phyloP scores from a whole-genome alignment of 73 alveolate species.

The Effrenium voratum region DNA sequence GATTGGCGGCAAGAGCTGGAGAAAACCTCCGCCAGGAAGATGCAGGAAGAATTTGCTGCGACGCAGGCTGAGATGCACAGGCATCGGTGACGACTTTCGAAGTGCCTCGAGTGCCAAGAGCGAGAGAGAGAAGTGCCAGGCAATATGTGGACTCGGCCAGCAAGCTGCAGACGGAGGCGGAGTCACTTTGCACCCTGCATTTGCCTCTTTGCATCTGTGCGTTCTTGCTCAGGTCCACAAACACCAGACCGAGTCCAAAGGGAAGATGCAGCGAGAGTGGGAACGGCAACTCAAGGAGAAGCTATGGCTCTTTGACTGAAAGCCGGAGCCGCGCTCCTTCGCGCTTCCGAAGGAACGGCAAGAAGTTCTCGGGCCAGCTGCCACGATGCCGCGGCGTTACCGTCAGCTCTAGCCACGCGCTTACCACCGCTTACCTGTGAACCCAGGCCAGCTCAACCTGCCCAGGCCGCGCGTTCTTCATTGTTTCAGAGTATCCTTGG shows the following conservation, averaged over 20 bases:
- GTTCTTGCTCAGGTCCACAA: background rate
- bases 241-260: constrained; percentile 42
- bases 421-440: no score
- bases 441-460: no score
- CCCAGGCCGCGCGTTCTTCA: no score
- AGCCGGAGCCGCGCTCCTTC: background rate
- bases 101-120: background rate
- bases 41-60: constrained; percentile 80
- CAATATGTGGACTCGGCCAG: constrained; percentile 71
- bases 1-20: background rate
- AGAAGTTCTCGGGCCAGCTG: constrained; percentile 53
- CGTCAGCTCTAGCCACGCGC: no score
- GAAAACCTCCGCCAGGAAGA: constrained; percentile 9
- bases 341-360: constrained; percentile 30
- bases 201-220: background rate
- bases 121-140: background rate
- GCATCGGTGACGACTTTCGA: no score
- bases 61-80: constrained; percentile 87
- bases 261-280: constrained; percentile 74
- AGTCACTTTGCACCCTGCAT: background rate
- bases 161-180: constrained; percentile 41
- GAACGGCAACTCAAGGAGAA: constrained; percentile 54
- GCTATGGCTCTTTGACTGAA: background rate
- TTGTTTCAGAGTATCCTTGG: no score
- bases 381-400: constrained; percentile 36